Conservation (phyloP, 2,329 filamentous ascomycete genomes). For the Pseudogymnoascus sp. region DNA sequence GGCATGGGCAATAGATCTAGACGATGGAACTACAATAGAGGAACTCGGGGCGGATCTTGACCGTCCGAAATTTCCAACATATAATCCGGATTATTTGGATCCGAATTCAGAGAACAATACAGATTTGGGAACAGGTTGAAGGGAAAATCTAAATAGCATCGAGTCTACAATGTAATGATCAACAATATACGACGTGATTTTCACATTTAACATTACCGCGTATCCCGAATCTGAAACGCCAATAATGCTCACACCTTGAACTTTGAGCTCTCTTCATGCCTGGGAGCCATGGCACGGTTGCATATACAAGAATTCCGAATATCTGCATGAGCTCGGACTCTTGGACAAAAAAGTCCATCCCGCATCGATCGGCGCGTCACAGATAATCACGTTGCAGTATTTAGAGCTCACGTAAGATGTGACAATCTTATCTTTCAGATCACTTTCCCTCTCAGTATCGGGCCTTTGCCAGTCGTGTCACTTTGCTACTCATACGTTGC, state of each 20-base stretch:
- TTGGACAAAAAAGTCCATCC: background rate
- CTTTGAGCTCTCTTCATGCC: background rate
- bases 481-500: background rate
- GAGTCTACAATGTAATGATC: background rate
- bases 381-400: background rate
- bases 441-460: background rate
- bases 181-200: background rate
- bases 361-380: background rate
- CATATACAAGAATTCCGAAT: background rate
- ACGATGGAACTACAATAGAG: constrained; percentile 10
- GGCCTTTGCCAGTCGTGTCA: background rate
- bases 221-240: background rate
- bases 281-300: background rate
- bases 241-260: background rate
- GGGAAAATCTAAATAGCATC: background rate
- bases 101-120: background rate
- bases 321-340: background rate
- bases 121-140: background rate
- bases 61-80: background rate
- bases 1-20: constrained; percentile 9
- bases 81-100: background rate
- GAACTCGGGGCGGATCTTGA: constrained; percentile 5
- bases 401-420: background rate
- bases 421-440: background rate
- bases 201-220: background rate